Evolutionary conservation across 1,284 basidiomycete genomes (phyloP), one percentile per base, ranked within the genome.

Genomic region (Inonotus hispidus): DNA sequence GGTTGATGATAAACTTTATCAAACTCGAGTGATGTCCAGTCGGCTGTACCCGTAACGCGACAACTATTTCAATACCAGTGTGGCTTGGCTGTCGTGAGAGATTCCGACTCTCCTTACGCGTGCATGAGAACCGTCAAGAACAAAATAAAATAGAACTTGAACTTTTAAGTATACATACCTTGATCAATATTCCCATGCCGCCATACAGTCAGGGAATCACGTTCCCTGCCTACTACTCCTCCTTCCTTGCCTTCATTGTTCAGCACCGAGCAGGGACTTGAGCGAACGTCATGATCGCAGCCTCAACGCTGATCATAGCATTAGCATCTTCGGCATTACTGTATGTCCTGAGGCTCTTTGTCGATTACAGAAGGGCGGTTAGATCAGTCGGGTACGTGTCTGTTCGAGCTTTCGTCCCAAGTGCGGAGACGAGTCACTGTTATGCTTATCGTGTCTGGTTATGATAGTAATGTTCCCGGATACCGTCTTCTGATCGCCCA

Each of bases 381-480:
- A 60, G 61, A 56, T 19, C 47, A 21, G 46, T 58, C 8, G 46
- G 52, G 63, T 64, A 41, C 14, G 54, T 53, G 21, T 39, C 7
- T 5, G 32, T 37, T 23, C 19, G 16, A 5, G 6, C 19, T 62
- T 21, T 52, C n/a, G 13, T 49, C 7, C 46, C 10, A 49, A 11
- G 7, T 49, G 23, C 23, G 23, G 46, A 23, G 6, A 13, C 5
- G 10, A 14, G 5, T 8, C n/a, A n/a, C n/a, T n/a, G n/a, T 11
- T 29, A 32, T 11, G 23, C 6, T 56, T 56, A 6, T 32, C 8
- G 32, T 4, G 13, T 16, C n/a, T 13, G 14, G 29, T 14, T 19
- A 38, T 11, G 41, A 35, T 59, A 64, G 63, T 6, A 58, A 61
- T 45, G 37, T 58, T n/a, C 63, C 46, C 37, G 63, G 63, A 13